phyloP scores from a whole-genome alignment of 257 asterid genomes.

The Henckelia pumila region DNA sequence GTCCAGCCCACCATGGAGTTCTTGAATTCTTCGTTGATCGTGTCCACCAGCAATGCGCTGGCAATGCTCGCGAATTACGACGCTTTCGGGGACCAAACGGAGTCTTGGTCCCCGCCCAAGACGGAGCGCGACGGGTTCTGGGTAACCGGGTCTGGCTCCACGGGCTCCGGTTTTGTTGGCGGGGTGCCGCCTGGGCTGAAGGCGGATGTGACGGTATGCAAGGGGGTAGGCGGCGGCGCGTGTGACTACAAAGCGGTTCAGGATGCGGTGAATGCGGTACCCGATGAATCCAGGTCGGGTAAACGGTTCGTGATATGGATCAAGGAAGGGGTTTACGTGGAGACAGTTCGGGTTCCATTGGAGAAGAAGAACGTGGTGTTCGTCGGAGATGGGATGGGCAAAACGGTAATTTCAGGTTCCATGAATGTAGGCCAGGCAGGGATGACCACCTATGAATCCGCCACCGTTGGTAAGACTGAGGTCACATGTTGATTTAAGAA shows the following conservation, averaged over 20 bases:
- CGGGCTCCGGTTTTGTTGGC: neutral
- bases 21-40: slow-evolving; percentile 33
- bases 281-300: slow-evolving; percentile 23
- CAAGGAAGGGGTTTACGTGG: slow-evolving; percentile 56
- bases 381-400: slow-evolving; percentile 71
- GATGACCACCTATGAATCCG: slow-evolving; percentile 51
- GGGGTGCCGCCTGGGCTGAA: slow-evolving; percentile 38
- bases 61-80: slow-evolving; percentile 55
- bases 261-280: slow-evolving; percentile 56
- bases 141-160: slow-evolving; percentile 32
- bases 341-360: slow-evolving; percentile 55
- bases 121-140: slow-evolving; percentile 71
- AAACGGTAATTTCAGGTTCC: slow-evolving; percentile 63
- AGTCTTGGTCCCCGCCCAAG: slow-evolving; percentile 40
- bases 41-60: slow-evolving; percentile 39
- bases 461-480: slow-evolving; percentile 54
- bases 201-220: slow-evolving; percentile 54
- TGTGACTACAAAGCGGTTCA: slow-evolving; percentile 53
- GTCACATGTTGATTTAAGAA: too few relatives aligned
- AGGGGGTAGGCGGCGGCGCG: slow-evolving; percentile 16
- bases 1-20: slow-evolving; percentile 54
- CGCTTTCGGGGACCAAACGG: slow-evolving; percentile 37
- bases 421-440: slow-evolving; percentile 48
- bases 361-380: slow-evolving; percentile 66
- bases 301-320: slow-evolving; percentile 58